phyloP scores from a whole-genome alignment of 805 yeast genomes.

The Monosporozyma yasuniensis region DNA sequence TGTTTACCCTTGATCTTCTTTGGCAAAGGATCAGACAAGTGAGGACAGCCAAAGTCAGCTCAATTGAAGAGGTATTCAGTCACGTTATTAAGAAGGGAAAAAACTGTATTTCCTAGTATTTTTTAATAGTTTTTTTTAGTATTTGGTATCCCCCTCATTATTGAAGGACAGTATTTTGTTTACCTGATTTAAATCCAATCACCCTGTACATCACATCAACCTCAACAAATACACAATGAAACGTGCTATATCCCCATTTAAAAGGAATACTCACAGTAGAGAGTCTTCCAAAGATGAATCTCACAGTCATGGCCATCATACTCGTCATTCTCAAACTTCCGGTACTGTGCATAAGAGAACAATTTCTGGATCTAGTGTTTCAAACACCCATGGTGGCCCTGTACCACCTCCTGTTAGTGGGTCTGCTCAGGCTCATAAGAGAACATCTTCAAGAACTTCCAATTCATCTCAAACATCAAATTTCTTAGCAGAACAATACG shows the following conservation, averaged over 20 bases:
- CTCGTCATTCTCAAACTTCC: not conserved
- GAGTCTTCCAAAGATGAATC: constrained; percentile 25
- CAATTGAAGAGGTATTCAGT: too few species aligned
- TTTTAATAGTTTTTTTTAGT: not conserved
- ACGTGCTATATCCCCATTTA: constrained; percentile 33
- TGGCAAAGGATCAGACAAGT: too few species aligned
- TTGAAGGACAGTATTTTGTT: too few species aligned
- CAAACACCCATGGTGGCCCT: constrained; percentile 3
- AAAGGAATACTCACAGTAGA: constrained; percentile 27
- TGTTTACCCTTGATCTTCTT: too few species aligned
- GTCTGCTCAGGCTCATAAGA: constrained; percentile 17
- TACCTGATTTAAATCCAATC: too few species aligned
- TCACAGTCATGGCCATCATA: not conserved
- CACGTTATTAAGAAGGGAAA: too few species aligned
- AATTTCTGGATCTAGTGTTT: constrained; percentile 11
- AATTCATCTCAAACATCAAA: constrained; percentile 26
- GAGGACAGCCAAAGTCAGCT: too few species aligned
- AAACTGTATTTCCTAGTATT: too few species aligned
- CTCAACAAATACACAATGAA: constrained; percentile 11
- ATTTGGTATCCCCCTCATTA: too few species aligned
- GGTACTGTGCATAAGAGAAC: constrained; percentile 13
- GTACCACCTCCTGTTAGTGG: constrained; percentile 23
- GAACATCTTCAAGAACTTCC: constrained; percentile 29
- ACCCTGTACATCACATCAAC: not conserved
- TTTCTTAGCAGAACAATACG: constrained; percentile 48